Base-by-base conservation (phyloP, 2,329 filamentous ascomycete species). In the Arachnopeziza araneosa region DNA sequence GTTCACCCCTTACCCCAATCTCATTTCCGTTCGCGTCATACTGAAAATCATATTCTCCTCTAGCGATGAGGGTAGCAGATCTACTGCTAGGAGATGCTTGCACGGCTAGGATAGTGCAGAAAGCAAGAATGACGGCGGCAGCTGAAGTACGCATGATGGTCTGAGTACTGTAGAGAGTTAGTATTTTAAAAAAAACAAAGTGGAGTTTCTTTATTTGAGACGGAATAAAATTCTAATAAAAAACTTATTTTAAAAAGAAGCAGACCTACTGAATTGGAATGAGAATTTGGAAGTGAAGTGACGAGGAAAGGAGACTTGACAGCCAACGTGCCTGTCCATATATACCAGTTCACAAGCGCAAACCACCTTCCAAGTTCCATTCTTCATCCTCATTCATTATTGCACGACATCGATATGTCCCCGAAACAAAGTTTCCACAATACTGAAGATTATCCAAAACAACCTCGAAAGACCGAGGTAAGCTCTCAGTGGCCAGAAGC, bases 81-180 rank as follows among this genome's bases (percentile, higher is more conserved):
- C 36, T 44, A 12, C 36, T 44, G 17, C 12, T 19, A 54, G 66
- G 66, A 49, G 63, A 62, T 26, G 65, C 64, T 24, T 67, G 65
- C 22, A 67, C 64, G 26, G 67, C 64, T 51, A 66, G 48, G 22
- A 63, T 60, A 59, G 66, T 60, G 55, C 64, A 68, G 50, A 69
- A 67, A 59, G 66, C 64, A 60, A 69, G 49, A 53, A 68, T 67
- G 21, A 68, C 49, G 54, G 65, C 64, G 32, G 63, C 63, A 21
- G 63, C 66, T 32, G 67, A 66, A 24, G 64, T 60, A 64, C 66
- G 66, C 67, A 69, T 69, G 14, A 57, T 65, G 36, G 36, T 3
- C 17, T 12, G 2, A 44, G 36, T 44, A 32, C 30, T 32, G 36
- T 12, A 17, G 36, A 44, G 12, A 14, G 36, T 44, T 44, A 44